Evolutionary conservation across 495 filamentous ascomycete species (phyloP), one percentile per base, ranked within the genome.

Genomic region (Aspergillus nanangensis): DNA sequence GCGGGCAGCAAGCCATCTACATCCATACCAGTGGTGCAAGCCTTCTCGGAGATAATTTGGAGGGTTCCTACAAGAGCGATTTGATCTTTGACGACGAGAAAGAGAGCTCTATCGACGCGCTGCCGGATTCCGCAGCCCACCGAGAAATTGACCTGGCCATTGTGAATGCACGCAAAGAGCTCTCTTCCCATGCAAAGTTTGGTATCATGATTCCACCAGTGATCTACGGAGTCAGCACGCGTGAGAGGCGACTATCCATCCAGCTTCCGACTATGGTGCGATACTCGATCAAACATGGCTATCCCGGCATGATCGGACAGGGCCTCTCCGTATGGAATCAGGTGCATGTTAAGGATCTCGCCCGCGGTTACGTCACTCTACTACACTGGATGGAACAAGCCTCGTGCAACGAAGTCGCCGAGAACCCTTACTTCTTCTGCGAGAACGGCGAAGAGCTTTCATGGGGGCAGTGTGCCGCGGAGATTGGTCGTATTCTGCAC

Each of bases 61-160:
- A 11, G 5, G 53, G 56, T 11, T 23, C 25, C 24, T 54, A 48
- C 11, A 62, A 60, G 25, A 52, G 42, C 9, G 56, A 65, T 8
- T 65, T 56, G 27, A 51, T 71, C 10, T 73, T 62, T 45, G 44
- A 56, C 27, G 69, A 73, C 33, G 47, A 61, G 14, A 27, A 47
- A 1, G 53, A 50, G 1, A 52, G 50, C 2, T 50, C 59, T 8
- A 58, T 75, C 14, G 49, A 74, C 41, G 49, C 59, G 0, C 34
- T 73, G 4, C 50, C 70, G 0, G 60, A 66, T 24, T 39, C 49
- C 37, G 63, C 69, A 5, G 51, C 65, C 1, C 72, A 74, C 48
- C 66, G 71, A 5, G 33, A 50, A 8, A 58, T 74, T 10, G 69
- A 75, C 35, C 54, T 73, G 3, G 41, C 60, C 7, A 74, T 73